These are phyloP conservation scores for Echeveria elegans DNA, from an alignment of 164 flowering plant species.

Conservation along the genomic window DNA sequence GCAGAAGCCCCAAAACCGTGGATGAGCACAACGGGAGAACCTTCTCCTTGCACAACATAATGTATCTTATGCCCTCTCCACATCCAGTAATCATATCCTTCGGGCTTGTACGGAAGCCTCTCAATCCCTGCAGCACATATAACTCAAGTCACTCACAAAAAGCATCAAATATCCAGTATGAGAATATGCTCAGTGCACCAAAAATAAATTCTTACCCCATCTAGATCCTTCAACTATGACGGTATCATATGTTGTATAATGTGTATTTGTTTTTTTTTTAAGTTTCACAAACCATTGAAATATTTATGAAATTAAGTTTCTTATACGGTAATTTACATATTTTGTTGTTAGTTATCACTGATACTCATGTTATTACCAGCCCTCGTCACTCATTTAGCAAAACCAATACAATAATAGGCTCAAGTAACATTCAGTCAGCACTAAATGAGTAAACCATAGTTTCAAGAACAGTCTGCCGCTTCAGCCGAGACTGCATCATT, in stretches of 20 bases:
- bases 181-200: not conserved
- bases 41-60: constrained; percentile 87
- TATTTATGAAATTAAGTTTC: too few species aligned
- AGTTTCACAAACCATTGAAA: too few species aligned
- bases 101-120: constrained; percentile 69
- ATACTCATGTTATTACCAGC: not conserved
- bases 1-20: constrained; percentile 99
- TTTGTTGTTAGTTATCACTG: not conserved
- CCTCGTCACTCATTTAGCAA: not conserved
- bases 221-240: not conserved
- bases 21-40: constrained; percentile 73
- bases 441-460: too few species aligned
- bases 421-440: not conserved
- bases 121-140: constrained; percentile 38
- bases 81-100: constrained; percentile 82
- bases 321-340: not conserved
- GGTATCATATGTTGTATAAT: too few species aligned
- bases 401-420: not conserved
- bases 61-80: constrained; percentile 89
- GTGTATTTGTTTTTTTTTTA: too few species aligned
- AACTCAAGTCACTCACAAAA: not conserved
- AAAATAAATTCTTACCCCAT: not conserved
- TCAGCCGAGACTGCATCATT: not conserved
- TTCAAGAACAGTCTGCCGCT: not conserved
- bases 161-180: not conserved